Conservation (phyloP, 352 stramenopile species). For the Phytopythium kandeliae region DNA sequence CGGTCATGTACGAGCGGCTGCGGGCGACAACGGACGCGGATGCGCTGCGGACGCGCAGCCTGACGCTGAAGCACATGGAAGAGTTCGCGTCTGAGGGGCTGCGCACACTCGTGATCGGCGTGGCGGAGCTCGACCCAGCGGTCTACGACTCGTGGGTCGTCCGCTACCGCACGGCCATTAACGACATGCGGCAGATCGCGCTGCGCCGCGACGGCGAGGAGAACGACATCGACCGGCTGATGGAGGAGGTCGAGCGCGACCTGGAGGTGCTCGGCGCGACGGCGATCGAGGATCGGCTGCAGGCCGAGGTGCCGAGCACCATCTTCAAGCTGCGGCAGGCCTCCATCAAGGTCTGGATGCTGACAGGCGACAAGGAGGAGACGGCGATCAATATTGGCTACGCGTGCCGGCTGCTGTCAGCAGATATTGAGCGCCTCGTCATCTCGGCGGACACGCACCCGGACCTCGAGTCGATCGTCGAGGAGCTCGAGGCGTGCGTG, state of each 20-base stretch:
- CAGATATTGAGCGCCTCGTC: slow-evolving; percentile 89
- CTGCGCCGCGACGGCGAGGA: slow-evolving; percentile 55
- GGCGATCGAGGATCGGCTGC: slow-evolving; percentile 93
- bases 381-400: slow-evolving; percentile 97
- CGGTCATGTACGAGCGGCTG: slow-evolving; percentile 86
- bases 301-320: slow-evolving; percentile 88
- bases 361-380: slow-evolving; percentile 94
- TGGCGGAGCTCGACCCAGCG: slow-evolving; percentile 40
- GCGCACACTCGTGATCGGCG: slow-evolving; percentile 86
- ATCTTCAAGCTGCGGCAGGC: slow-evolving; percentile 90
- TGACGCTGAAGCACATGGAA: slow-evolving; percentile 86
- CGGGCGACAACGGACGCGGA: slow-evolving; percentile 34
- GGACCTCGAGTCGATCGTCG: slow-evolving; percentile 54
- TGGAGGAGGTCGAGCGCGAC: slow-evolving; percentile 86
- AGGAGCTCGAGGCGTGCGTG: slow-evolving; percentile 51
- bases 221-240: slow-evolving; percentile 78
- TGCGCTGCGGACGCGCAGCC: slow-evolving; percentile 41
- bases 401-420: slow-evolving; percentile 84
- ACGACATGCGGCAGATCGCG: slow-evolving; percentile 86
- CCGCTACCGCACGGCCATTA: slow-evolving; percentile 68
- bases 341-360: slow-evolving; percentile 94
- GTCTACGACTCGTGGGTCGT: slow-evolving; percentile 68
- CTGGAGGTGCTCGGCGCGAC: slow-evolving; percentile 88
- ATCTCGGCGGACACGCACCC: slow-evolving; percentile 76
- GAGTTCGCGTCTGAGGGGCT: slow-evolving; percentile 85